Base-by-base conservation (phyloP, 257 asterid species). In the Anisodus tanguticus region DNA sequence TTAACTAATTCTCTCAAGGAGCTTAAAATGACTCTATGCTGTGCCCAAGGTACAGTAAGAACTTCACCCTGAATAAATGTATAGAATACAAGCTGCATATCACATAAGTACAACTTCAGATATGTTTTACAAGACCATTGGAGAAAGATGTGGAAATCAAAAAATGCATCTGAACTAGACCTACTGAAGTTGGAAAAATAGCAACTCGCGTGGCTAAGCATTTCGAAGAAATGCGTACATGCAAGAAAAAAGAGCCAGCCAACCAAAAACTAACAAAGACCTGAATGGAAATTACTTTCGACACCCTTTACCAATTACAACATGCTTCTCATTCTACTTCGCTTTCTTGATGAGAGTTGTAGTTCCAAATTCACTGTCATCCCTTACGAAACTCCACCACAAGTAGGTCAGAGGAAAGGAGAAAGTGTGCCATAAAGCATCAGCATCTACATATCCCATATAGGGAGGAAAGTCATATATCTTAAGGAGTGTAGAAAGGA, bases 301-400 rank as follows among this genome's bases (percentile, higher is more conserved):
- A 69, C 78, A 69, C 31, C 53, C 26, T 69, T 69, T 37, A 64
- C 16, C 39, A 41, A 69, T 41, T 76, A 53, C 49, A 54, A 4
- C 64, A 4, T 76, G 26, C 47, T 54, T 26, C 41, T 64, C 39
- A 77, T 19, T 64, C 85, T 90, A 92, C 91, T 90, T 86, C 1
- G 84, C 77, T 91, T 95, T 95, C 92, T 91, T 93, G 88, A 87
- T 70, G 80, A 93, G 94, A 80, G 60, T 45, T 10, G 89, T 85
- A 49, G 97, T 92, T 86, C 94, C 86, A 86, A 87, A 89, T 90
- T 91, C 97, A 16, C 93, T 89, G 81, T 94, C 98, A 51, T 94
- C 97, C 89, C 92, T 85, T 49, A 88, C 90, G 45, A 95, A 95
- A 86, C 98, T 95, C 98, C 98, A 94, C 94, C 95, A 91, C 3